Evolutionary conservation across 495 filamentous ascomycete genomes (phyloP).

Genomic region (Penicillium cosmopolitanum): DNA sequence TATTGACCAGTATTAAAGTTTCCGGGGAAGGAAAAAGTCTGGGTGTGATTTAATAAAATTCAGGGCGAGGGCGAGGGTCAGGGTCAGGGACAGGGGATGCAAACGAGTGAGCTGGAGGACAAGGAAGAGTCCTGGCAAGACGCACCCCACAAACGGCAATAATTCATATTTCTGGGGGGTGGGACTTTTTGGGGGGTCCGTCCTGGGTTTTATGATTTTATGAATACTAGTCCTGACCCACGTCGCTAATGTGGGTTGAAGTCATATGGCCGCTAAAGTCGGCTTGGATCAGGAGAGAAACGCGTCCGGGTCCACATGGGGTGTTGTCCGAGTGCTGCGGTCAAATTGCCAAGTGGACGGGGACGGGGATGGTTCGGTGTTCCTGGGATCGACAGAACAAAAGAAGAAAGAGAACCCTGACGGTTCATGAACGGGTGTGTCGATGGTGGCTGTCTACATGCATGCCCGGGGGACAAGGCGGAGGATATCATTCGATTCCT

Average conservation of each 20-base stretch:
- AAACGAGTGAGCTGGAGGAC: background rate
- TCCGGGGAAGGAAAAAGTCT: background rate
- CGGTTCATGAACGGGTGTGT: background rate
- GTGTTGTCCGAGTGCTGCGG: background rate
- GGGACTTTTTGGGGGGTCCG: background rate
- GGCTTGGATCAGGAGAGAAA: background rate
- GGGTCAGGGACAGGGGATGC: background rate
- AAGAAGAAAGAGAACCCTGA: conserved; percentile 3
- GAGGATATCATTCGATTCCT: background rate
- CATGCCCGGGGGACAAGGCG: too few species aligned
- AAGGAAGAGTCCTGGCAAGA: conserved; percentile 2
- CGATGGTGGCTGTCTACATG: background rate
- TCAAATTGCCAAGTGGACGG: conserved; percentile 1
- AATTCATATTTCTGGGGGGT: conserved; percentile 23
- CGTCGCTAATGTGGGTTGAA: conserved; percentile 30
- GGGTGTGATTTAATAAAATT: background rate
- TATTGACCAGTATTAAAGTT: background rate
- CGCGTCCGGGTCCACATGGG: conserved; percentile 16
- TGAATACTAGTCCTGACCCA: conserved; percentile 23
- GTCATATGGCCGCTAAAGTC: conserved; percentile 18
- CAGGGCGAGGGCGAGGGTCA: background rate
- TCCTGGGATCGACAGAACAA: background rate
- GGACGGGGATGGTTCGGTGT: background rate
- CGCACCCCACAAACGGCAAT: conserved; percentile 20
- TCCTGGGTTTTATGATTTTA: conserved; percentile 8